phyloP scores from a whole-genome alignment of 1,284 basidiomycete species.

The Coniferiporia sulphurascens region DNA sequence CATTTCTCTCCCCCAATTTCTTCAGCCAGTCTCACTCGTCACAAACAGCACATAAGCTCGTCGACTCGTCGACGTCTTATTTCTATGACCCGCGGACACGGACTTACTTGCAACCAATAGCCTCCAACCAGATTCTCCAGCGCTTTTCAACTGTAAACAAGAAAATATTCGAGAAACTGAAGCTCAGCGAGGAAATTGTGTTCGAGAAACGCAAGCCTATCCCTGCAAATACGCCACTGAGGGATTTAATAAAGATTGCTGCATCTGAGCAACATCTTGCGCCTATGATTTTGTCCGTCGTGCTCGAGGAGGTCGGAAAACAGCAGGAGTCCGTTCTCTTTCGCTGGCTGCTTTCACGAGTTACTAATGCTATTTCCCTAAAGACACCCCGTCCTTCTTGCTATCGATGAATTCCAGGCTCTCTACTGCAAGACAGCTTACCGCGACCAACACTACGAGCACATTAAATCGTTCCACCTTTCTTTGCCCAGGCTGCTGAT shows the following conservation, averaged over 20 bases:
- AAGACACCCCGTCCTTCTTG: conserved; percentile 74
- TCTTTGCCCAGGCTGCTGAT: conserved; percentile 76
- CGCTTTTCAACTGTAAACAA: conserved; percentile 55
- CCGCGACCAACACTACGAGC: conserved; percentile 71
- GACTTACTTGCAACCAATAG: conserved; percentile 75
- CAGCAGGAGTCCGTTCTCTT: conserved; percentile 57
- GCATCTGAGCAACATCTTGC: conserved; percentile 51
- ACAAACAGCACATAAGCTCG: conserved; percentile 55
- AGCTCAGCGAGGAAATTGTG: conserved; percentile 36
- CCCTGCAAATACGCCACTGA: conserved; percentile 45
- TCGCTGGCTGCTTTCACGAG: background rate
- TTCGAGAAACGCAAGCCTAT: conserved; percentile 46
- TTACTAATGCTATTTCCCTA: conserved; percentile 1
- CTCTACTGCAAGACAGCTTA: conserved; percentile 73
- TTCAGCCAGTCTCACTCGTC: background rate
- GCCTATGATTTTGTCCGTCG: conserved; percentile 57
- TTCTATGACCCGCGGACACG: conserved; percentile 71
- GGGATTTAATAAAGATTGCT: conserved; percentile 57
- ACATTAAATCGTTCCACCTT: conserved; percentile 77
- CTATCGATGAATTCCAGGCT: conserved; percentile 84
- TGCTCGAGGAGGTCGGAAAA: conserved; percentile 60
- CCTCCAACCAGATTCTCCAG: conserved; percentile 55
- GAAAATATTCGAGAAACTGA: conserved; percentile 35
- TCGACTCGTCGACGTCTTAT: conserved; percentile 77
- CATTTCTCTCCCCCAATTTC: conserved; percentile 18